Conservation (phyloP, 176 grass and related monocot genomes). For the Eremochloa ophiuroides region DNA sequence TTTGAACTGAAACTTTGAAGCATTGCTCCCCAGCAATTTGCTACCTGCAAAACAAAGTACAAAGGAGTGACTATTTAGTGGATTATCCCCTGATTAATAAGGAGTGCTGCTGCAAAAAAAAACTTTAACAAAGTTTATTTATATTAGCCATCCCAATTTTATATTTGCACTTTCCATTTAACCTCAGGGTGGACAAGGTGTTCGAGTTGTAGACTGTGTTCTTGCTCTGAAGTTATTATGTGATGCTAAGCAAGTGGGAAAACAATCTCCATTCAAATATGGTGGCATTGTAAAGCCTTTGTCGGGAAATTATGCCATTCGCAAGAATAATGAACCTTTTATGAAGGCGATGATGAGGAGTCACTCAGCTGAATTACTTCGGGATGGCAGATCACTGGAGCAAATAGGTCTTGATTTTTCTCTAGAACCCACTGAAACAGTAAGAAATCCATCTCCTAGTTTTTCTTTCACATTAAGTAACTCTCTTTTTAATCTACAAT, state of each 20-base stretch:
- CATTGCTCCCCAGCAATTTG: too few species aligned
- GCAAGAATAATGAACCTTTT: slow-evolving; percentile 86
- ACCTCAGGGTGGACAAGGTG: slow-evolving; percentile 77
- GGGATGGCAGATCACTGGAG: slow-evolving; percentile 48
- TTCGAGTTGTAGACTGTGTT: slow-evolving; percentile 77
- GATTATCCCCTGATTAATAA: slow-evolving; percentile 16
- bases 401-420: slow-evolving; percentile 58
- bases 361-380: slow-evolving; percentile 55
- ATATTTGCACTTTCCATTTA: slow-evolving; percentile 1
- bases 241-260: slow-evolving; percentile 55
- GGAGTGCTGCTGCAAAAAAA: neutral
- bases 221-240: slow-evolving; percentile 69
- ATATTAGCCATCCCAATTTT: neutral
- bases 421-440: slow-evolving; percentile 55
- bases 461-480: neutral
- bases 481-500: neutral
- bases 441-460: slow-evolving; percentile 35
- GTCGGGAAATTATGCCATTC: slow-evolving; percentile 42
- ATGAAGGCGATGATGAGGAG: slow-evolving; percentile 53
- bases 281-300: slow-evolving; percentile 52
- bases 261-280: slow-evolving; percentile 48
- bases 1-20: too few species aligned
- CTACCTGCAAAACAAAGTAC: too few species aligned
- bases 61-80: neutral
- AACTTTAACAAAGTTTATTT: slow-evolving; percentile 12